Base-by-base conservation (phyloP, 441 rosid species). In the Mallotus japonicus region DNA sequence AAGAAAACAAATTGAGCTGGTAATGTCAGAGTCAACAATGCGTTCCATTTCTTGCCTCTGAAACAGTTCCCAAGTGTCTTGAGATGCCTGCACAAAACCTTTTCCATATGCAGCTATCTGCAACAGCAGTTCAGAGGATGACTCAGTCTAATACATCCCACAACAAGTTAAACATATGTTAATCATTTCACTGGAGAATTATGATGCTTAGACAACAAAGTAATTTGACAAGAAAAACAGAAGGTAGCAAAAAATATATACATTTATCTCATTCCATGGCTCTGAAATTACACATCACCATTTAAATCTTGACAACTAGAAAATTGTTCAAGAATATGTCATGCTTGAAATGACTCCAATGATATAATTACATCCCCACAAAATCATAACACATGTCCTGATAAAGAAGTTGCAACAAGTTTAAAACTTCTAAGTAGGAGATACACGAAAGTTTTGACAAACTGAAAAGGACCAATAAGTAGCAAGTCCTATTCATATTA, bases 41-140 rank as follows among this genome's bases (percentile, higher is more conserved):
- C 28, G 2, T 70, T 67, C 96, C 87, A 95, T 89, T 16, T 85
- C 72, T 72, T 55, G 86, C 72, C 82, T 81, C 80, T 83, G 81
- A 54, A 91, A 92, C 54, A 90, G 89, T 67, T 72, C 83, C 98
- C 99, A 95, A 3, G 95, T 89, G 73, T 95, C 99, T 74, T 87
- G 91, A 53, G 99, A 93, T 24, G 98, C 97, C 77, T 76, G 84
- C 80, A 93, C 99, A 74, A 95, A 95, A 14, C 92, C 89, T 81
- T 93, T 95, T 61, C 99, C 98, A 61, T 91, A 92, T 3, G 97
- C 92, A 61, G 97, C 96, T 83, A 91, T 84, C 99, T 95, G 87
- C 73, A 64, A 64, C 37, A 59, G 34, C 15, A 9, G 40, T 44
- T 55, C n/a, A 15, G 37, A 19, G 17, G 62, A 68, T 34, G 56